Conservation (phyloP, 2,329 filamentous ascomycete genomes). For the Fusarium chuoi region DNA sequence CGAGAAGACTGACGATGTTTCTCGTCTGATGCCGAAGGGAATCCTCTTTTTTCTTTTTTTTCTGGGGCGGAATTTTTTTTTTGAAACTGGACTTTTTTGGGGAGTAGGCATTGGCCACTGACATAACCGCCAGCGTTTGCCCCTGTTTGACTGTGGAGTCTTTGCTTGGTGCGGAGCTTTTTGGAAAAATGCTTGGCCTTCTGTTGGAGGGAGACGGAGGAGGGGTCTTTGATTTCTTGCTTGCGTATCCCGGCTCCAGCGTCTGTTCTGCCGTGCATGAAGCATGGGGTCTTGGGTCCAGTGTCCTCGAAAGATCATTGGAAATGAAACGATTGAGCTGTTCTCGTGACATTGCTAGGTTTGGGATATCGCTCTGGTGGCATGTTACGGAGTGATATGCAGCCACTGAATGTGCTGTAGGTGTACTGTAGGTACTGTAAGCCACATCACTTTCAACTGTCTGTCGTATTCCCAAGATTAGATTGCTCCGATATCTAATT, state of each 20-base stretch:
- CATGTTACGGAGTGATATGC: slow-evolving; percentile 2
- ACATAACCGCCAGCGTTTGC: slow-evolving; percentile 30
- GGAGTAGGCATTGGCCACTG: slow-evolving; percentile 25
- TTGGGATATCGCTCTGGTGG: background rate
- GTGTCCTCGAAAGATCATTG: background rate
- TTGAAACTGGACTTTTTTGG: slow-evolving; percentile 6
- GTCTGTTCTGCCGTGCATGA: slow-evolving; percentile 31
- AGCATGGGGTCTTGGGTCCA: slow-evolving; percentile 9
- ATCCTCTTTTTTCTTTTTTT: slow-evolving; percentile 23
- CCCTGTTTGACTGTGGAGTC: slow-evolving; percentile 40
- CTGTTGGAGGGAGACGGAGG: slow-evolving; percentile 9
- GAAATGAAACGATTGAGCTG: background rate
- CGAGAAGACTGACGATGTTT: slow-evolving; percentile 24
- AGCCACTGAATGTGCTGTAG: slow-evolving; percentile 19
- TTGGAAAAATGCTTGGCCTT: slow-evolving; percentile 32
- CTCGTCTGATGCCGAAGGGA: slow-evolving; percentile 20
- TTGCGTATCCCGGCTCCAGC: slow-evolving; percentile 36
- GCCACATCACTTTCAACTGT: slow-evolving; percentile 13
- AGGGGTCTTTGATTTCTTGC: slow-evolving; percentile 35
- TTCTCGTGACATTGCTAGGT: background rate
- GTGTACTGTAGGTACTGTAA: background rate
- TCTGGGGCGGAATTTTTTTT: background rate
- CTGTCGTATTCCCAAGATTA: background rate
- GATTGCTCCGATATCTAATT: slow-evolving; percentile 16
- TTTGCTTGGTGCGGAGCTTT: slow-evolving; percentile 31